Evolutionary conservation across 768 basidiomycete species (phyloP).

Genomic region (Amanita phalloides): DNA sequence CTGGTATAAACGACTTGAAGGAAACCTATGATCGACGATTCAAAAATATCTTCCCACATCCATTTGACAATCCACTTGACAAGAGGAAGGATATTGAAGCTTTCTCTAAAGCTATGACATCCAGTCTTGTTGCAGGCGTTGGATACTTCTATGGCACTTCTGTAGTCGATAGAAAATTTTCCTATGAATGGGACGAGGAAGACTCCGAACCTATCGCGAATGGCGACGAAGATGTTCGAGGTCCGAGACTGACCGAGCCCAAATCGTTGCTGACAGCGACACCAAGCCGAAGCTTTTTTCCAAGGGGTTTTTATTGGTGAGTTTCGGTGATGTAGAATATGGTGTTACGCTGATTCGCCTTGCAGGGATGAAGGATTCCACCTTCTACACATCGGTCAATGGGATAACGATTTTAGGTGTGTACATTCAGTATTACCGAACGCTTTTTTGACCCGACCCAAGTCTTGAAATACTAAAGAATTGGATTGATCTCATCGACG

Average conservation of each 20-base stretch:
- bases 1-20: conserved; percentile 58
- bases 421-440: not conserved
- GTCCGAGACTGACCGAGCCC: conserved; percentile 64
- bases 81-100: conserved; percentile 39
- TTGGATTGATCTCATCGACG: conserved; percentile 88
- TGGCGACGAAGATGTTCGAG: conserved; percentile 28
- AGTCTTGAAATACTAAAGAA: conserved; percentile 84
- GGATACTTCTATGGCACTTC: conserved; percentile 93
- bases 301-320: conserved; percentile 94
- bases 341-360: conserved; percentile 7
- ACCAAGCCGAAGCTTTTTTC: conserved; percentile 94
- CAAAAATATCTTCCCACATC: conserved; percentile 55
- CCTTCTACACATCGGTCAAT: conserved; percentile 79
- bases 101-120: conserved; percentile 84
- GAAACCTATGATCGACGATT: conserved; percentile 59
- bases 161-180: conserved; percentile 75
- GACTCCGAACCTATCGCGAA: conserved; percentile 27
- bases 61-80: conserved; percentile 38
- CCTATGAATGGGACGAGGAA: conserved; percentile 85
- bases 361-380: conserved; percentile 96
- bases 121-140: conserved; percentile 86
- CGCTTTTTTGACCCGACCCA: not conserved
- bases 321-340: conserved; percentile 3
- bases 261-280: conserved; percentile 81
- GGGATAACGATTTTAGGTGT: conserved; percentile 75